Conservation (phyloP, 306 rosid genomes). For the Cotoneaster glaucophyllus region DNA sequence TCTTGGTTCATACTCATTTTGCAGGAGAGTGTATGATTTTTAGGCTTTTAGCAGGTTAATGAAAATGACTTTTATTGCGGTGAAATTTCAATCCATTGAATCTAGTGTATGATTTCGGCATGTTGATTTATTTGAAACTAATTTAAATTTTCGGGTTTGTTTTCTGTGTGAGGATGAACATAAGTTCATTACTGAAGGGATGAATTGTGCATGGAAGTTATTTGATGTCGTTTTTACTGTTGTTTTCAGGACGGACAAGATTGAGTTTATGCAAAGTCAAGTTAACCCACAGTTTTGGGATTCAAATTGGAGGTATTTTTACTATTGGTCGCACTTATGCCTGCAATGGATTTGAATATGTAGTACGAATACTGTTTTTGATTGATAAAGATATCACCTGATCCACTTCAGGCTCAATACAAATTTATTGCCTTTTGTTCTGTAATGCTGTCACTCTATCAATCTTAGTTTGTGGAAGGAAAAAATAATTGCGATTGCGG, state of each 20-base stretch:
- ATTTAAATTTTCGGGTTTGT: neutral
- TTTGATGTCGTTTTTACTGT: neutral
- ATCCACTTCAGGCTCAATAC: neutral
- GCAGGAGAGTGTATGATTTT: neutral
- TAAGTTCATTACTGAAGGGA: neutral
- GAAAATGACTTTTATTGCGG: neutral
- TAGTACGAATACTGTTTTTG: conserved; percentile 15
- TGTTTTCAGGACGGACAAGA: conserved; percentile 25
- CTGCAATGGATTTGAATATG: conserved; percentile 6
- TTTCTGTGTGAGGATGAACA: neutral
- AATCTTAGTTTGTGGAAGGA: neutral
- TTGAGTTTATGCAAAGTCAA: conserved; percentile 15
- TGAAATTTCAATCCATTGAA: neutral
- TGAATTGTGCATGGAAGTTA: neutral
- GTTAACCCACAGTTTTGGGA: conserved; percentile 3
- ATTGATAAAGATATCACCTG: conserved; percentile 14
- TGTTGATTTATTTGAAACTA: neutral
- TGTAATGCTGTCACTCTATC: neutral
- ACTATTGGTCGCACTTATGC: neutral
- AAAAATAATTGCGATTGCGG: conserved; percentile 9
- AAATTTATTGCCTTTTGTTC: conserved; percentile 7
- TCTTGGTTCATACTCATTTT: neutral
- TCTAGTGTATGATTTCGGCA: neutral
- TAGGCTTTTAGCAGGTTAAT: too few relatives aligned
- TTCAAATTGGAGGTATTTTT: conserved; percentile 9